Percentiles rank a stretch among this genome's conserved stretches.
These are phyloP conservation scores for Hymenoscyphus albidus DNA, from an alignment of 2,329 filamentous ascomycete species.

Conservation along the genomic window DNA sequence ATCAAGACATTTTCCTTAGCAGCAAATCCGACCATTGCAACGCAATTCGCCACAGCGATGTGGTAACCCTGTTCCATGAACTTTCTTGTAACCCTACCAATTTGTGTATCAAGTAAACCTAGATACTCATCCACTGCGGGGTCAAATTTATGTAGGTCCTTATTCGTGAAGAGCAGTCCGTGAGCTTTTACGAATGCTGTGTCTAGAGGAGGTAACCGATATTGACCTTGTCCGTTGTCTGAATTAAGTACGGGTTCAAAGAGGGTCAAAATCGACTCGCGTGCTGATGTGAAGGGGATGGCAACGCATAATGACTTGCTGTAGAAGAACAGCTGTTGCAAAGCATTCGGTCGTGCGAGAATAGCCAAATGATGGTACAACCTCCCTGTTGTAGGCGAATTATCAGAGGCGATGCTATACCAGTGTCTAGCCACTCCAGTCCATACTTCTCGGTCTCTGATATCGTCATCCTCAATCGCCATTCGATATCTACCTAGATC, in stretches of 20 bases:
- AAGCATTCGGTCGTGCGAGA: slow-evolving; percentile 62
- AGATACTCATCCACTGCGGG: slow-evolving; percentile 48
- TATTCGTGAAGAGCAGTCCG: slow-evolving; percentile 58
- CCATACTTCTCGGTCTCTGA: slow-evolving; percentile 72
- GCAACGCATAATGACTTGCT: slow-evolving; percentile 63
- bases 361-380: slow-evolving; percentile 89
- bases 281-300: slow-evolving; percentile 56
- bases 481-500: slow-evolving; percentile 81
- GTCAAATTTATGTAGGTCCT: slow-evolving; percentile 45
- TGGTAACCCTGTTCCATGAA: slow-evolving; percentile 49
- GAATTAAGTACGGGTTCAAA: slow-evolving; percentile 55
- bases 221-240: slow-evolving; percentile 36
- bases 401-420: slow-evolving; percentile 66
- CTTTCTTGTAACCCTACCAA: slow-evolving; percentile 46
- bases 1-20: slow-evolving; percentile 30
- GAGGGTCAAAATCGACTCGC: slow-evolving; percentile 66
- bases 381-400: slow-evolving; percentile 68
- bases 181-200: slow-evolving; percentile 60
- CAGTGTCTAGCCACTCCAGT: slow-evolving; percentile 74
- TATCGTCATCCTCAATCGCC: slow-evolving; percentile 83
- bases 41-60: slow-evolving; percentile 48
- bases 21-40: slow-evolving; percentile 33
- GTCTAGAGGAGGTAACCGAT: slow-evolving; percentile 47
- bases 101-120: slow-evolving; percentile 51
- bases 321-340: slow-evolving; percentile 72